Percentiles rank a stretch among this genome's conserved stretches.
Conservation (phyloP, 2,329 filamentous ascomycete species). For the Fusarium haematococcum region DNA sequence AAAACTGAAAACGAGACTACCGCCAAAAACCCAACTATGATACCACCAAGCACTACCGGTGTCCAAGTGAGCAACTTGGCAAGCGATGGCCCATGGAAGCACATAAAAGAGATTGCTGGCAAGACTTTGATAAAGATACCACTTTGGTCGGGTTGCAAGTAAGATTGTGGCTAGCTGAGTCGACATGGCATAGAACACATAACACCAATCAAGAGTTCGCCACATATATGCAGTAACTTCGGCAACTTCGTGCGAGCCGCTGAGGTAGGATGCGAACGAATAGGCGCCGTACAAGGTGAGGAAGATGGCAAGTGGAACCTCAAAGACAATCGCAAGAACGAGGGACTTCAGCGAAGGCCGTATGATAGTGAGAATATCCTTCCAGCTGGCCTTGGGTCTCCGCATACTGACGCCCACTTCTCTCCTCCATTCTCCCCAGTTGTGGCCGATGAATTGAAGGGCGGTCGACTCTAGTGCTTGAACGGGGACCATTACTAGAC, state of each 20-base stretch:
- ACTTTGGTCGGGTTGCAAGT: conserved; percentile 71
- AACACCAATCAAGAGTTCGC: conserved; percentile 72
- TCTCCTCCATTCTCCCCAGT: conserved; percentile 67
- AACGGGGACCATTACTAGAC: conserved; percentile 79
- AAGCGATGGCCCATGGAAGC: conserved; percentile 77
- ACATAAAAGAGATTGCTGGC: conserved; percentile 76
- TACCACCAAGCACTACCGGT: conserved; percentile 73
- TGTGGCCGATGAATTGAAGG: conserved; percentile 74
- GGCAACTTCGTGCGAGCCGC: conserved; percentile 67
- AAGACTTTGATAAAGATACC: conserved; percentile 77
- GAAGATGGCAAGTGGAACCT: conserved; percentile 72
- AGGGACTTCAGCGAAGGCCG: conserved; percentile 66
- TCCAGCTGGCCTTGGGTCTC: conserved; percentile 28
- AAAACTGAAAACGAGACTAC: conserved; percentile 76
- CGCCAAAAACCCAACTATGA: conserved; percentile 75
- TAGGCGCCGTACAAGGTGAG: conserved; percentile 69
- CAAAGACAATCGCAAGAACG: conserved; percentile 65
- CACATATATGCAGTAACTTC: conserved; percentile 75
- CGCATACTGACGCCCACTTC: conserved; percentile 34
- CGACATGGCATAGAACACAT: conserved; percentile 75
- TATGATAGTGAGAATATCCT: conserved; percentile 52
- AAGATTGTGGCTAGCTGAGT: conserved; percentile 75
- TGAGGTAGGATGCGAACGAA: conserved; percentile 73
- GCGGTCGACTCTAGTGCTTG: conserved; percentile 74
- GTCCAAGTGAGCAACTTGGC: conserved; percentile 61